Base-by-base conservation (phyloP, 495 filamentous ascomycete genomes). In the Penicillium arizonense region DNA sequence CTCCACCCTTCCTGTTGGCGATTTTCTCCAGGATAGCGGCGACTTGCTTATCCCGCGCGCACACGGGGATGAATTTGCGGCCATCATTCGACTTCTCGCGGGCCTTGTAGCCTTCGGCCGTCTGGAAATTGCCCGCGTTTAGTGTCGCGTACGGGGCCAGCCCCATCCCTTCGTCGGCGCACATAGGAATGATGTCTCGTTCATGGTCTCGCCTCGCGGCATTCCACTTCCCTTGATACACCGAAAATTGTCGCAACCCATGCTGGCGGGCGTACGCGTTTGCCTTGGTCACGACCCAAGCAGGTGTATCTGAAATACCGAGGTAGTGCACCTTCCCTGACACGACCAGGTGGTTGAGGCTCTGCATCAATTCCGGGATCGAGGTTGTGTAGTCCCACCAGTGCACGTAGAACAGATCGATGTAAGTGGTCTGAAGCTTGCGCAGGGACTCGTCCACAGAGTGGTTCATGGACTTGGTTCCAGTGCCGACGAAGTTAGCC, bases 301-400 rank as follows among this genome's bases (percentile, higher is more conserved):
- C 71, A 1, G 84, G 86, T 0, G 83, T 81, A 57, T 89, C 87
- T 32, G 73, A 80, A 53, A 88, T 71, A 23, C 86, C 87, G 0
- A 90, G 77, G 54, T 89, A 89, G 4, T 88, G 65, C 0, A 89
- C 86, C 66, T 89, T 88, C 30, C 86, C 85, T 30, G 72, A 50
- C 0, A 53, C 46, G n/a, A 88, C 80, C 3, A 88, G 65, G 41
- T 67, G 60, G 65, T 89, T 82, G 8, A 90, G 77, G 2, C 73
- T 71, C 30, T 85, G 82, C 86, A 90, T 90, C 8, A 89, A 45
- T 62, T 90, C 86, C 13, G 79, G 77, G 51, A 89, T 85, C 4
- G 75, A 76, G 18, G 79, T 81, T 0, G 77, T 75, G 54, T 72
- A 81, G 56, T 89, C 86, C 85, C 85, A 90, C 78, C 76, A 84